Conservation (phyloP, 2,329 filamentous ascomycete species). For the Calonectria pseudoturangicola region DNA sequence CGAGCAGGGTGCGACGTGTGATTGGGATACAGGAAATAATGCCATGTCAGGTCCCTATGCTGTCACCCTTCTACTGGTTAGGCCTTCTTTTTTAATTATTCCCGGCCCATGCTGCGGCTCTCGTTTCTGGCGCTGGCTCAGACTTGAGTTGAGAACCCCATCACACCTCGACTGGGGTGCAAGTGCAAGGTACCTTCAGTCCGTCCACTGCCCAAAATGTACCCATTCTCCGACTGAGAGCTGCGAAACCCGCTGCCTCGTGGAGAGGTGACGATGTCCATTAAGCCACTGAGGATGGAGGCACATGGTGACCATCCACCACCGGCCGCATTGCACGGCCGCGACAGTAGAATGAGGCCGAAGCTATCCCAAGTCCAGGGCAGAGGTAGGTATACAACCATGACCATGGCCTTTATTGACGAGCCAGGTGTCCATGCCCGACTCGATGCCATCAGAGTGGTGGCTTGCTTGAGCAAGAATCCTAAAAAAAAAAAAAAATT, state of each 20-base stretch:
- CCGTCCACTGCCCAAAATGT: constrained; percentile 19
- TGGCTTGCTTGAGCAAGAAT: neutral
- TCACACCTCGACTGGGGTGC: constrained; percentile 23
- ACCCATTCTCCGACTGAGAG: constrained; percentile 21
- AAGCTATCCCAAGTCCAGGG: neutral
- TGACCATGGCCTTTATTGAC: neutral
- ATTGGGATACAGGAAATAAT: constrained; percentile 19
- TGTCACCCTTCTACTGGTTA: constrained; percentile 12
- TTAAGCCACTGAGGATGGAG: neutral
- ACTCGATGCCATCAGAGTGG: neutral
- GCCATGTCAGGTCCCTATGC: constrained; percentile 31
- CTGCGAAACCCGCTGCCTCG: neutral
- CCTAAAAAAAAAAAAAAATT: neutral
- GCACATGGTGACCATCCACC: neutral
- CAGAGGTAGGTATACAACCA: no score
- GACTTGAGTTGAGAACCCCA: constrained; percentile 41
- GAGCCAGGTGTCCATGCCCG: neutral
- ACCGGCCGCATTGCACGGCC: constrained; percentile 1
- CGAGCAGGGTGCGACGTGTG: constrained; percentile 7
- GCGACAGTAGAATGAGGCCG: neutral
- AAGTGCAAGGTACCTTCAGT: constrained; percentile 12
- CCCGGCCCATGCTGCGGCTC: constrained; percentile 26
- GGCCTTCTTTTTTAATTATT: constrained; percentile 34
- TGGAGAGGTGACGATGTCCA: neutral
- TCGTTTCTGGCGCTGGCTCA: constrained; percentile 40